Percentiles rank a stretch among this genome's conserved stretches.
Conservation (phyloP, 1,139 yeast species). For the Zygoascus meyerae region DNA sequence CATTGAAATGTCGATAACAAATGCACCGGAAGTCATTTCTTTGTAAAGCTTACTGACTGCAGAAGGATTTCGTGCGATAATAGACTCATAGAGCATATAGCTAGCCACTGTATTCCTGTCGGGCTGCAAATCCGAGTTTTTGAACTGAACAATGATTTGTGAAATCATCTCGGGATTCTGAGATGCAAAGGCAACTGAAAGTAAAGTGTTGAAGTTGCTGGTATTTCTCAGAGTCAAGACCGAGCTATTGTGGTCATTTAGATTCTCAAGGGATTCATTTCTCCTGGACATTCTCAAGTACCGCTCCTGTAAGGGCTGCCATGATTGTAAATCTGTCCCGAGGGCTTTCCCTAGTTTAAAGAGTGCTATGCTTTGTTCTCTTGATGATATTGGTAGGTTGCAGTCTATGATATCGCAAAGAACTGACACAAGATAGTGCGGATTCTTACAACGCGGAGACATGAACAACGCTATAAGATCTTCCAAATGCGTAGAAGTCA, state of each 20-base stretch:
- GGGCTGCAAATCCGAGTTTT: constrained; percentile 11
- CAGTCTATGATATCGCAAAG: constrained; percentile 16
- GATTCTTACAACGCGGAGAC: constrained; percentile 16
- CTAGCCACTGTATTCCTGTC: constrained; percentile 17
- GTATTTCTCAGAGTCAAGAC: constrained; percentile 7
- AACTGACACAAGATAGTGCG: constrained; percentile 9
- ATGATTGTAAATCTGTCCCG: constrained; percentile 5
- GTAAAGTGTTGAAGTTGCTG: constrained; percentile 15
- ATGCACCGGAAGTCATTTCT: constrained; percentile 12
- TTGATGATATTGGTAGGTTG: constrained; percentile 19
- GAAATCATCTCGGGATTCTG: constrained; percentile 11
- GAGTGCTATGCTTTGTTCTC: constrained; percentile 14
- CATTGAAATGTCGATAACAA: constrained; percentile 17
- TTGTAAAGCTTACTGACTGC: constrained; percentile 14
- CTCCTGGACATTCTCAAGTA: not conserved
- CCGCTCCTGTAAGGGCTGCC: constrained; percentile 11
- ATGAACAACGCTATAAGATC: constrained; percentile 33
- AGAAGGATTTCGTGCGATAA: constrained; percentile 7
- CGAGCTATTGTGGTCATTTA: constrained; percentile 1
- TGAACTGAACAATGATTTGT: constrained; percentile 11
- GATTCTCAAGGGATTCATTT: not conserved
- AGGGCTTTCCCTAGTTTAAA: constrained; percentile 5
- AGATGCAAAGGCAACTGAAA: constrained; percentile 13
- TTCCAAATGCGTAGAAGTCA: constrained; percentile 37
- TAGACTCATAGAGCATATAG: constrained; percentile 14